Base-by-base conservation (phyloP, 2,329 filamentous ascomycete species). In the Sphaceloma murrayae region DNA sequence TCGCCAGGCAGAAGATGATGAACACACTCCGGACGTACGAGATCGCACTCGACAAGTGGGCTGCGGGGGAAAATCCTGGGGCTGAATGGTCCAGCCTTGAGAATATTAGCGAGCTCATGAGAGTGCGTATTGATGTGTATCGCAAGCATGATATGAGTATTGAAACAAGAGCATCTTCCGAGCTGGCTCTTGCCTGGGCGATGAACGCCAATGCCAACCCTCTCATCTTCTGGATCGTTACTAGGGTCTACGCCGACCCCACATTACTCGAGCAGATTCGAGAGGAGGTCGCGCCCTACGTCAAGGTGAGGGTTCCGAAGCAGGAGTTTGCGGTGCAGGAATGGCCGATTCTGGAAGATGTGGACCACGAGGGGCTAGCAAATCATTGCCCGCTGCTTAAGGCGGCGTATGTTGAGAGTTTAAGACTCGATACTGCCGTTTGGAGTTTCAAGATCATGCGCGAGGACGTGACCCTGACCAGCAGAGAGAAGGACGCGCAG, bases 141-240 rank as follows among this genome's bases (percentile, higher is more conserved):
- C 51, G 52, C n/a, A 54, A 58, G 34, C 38, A 58, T 40, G 48
- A 52, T 17, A 50, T 60, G 34, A 56, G 52, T 27, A 56, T 59
- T 9, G 51, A 55, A 3, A 57, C 56, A n/a, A 49, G 61, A 29
- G 57, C 58, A 8, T 52, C 62, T 1, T 39, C 52, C 8, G 69
- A 74, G 45, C 53, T 71, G n/a, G 64, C 64, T n/a, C 53, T 76
- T 5, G 56, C 75, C 17, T 77, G 73, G 73, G 70, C 70, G 7
- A 60, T 72, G 54, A 70, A 73, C 50, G 68, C 68, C 11, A 74
- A 77, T 50, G 64, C 68, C 4, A 68, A 68, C 40, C 63, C 66
- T 3, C 56, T 76, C 6, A 52, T 63, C 11, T 64, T 63, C 44
- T 66, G 62, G 63, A 56, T 66, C 48, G 45, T 62, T 16, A 53